Evolutionary conservation across 768 basidiomycete genomes (phyloP).

Genomic region (Mrakia blollopis): DNA sequence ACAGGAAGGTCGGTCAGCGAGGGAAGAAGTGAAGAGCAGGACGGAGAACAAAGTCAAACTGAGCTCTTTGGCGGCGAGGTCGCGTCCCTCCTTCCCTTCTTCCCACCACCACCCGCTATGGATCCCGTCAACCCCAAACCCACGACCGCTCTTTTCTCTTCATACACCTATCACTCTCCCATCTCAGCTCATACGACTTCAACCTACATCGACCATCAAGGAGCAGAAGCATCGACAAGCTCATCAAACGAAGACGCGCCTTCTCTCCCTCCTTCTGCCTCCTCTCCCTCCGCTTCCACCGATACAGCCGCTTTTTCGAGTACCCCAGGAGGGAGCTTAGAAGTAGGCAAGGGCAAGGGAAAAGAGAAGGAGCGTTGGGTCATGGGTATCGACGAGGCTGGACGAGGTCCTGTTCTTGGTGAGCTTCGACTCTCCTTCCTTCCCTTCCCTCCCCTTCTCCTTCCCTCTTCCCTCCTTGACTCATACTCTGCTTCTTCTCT

Average conservation of each 20-base stretch:
- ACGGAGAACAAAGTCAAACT: no score
- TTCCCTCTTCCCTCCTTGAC: not conserved
- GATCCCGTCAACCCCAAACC: slow-evolving; percentile 31
- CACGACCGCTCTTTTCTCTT: slow-evolving; percentile 33
- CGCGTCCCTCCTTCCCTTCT: not conserved
- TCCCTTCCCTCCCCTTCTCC: not conserved
- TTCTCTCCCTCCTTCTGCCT: slow-evolving; percentile 38
- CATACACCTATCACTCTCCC: slow-evolving; percentile 40
- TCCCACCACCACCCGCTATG: not conserved
- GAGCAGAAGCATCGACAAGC: not conserved
- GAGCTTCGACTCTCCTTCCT: not conserved
- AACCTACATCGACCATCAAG: not conserved
- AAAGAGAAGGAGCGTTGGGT: slow-evolving; percentile 60
- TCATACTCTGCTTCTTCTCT: not conserved
- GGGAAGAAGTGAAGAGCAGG: no score
- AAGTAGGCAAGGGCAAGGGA: slow-evolving; percentile 24
- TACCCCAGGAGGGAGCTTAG: not conserved
- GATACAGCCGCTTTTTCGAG: slow-evolving; percentile 1
- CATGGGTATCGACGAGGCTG: slow-evolving; percentile 98
- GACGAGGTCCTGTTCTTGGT: slow-evolving; percentile 90
- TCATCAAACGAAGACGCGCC: not conserved
- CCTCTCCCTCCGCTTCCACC: slow-evolving; percentile 18
- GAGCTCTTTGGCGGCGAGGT: not conserved
- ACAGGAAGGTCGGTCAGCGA: no score
- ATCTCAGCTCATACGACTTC: slow-evolving; percentile 13